A percentile compares a stretch with the other conserved stretches of the same genome.
Evolutionary conservation across 805 yeast genomes (phyloP).

Genomic region (Barnettozyma californica): DNA sequence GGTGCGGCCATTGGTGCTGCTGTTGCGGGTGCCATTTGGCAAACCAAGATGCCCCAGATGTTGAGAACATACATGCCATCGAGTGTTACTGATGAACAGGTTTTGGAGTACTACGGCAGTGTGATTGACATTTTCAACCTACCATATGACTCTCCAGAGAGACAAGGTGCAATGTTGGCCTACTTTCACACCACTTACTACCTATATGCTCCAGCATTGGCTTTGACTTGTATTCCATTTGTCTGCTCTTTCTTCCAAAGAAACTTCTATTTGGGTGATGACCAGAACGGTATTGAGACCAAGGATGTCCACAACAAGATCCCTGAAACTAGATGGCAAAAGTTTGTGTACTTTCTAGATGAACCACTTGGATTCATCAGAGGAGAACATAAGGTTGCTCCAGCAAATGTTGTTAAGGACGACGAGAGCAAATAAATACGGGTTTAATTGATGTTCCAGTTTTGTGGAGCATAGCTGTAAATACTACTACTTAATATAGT

Average conservation of each 20-base stretch:
- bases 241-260: conserved; percentile 30
- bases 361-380: conserved; percentile 6
- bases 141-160: conserved; percentile 25
- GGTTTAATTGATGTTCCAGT: too few relatives aligned
- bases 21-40: conserved; percentile 35
- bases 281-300: conserved; percentile 32
- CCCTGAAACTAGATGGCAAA: conserved; percentile 5
- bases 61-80: conserved; percentile 27
- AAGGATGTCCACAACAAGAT: conserved; percentile 10
- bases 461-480: too few relatives aligned
- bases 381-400: background rate
- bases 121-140: conserved; percentile 22
- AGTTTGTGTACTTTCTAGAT: conserved; percentile 3
- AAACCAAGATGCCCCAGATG: conserved; percentile 27
- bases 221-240: conserved; percentile 28
- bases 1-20: conserved; percentile 38
- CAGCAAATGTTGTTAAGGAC: background rate
- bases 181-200: conserved; percentile 27
- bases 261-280: conserved; percentile 32
- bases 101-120: conserved; percentile 20
- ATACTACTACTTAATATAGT: too few relatives aligned
- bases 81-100: conserved; percentile 16
- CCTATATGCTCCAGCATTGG: conserved; percentile 27
- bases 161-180: conserved; percentile 31
- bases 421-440: background rate